Evolutionary conservation across 192 early-diverging fungal species (phyloP), one percentile per base, ranked within the genome.

Genomic region (Oehlia diaphana): DNA sequence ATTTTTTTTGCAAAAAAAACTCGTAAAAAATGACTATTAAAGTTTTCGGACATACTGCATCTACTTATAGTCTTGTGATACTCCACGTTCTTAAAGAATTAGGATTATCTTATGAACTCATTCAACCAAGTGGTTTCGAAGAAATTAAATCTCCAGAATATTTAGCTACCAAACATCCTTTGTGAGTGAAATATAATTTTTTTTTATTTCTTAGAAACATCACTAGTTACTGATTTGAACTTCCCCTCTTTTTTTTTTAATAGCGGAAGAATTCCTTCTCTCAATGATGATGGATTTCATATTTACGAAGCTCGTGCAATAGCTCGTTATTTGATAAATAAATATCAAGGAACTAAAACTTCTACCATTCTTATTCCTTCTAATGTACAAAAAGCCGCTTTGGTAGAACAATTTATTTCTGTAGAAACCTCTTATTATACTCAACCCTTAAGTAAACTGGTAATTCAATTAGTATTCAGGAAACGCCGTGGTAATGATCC

Each of bases 221-320:
- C 28, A 31, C 28, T 0, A 31, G 28, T 31, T 69, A 35, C 8
- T 69, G 16, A 37, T 7, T 33, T 26, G 2, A 69, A 7, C 33
- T 65, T 31, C 4, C 23, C n/a, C n/a, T n/a, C 10, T 19, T 37
- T 19, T 4, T 62, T 37, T 62, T 62, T 16, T 33, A 10, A 37
- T 6, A 75, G 73, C 61, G 86, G 86, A 50, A 66, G 80, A 66
- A 78, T 87, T 21, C 86, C 86, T n/a, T 80, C 82, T 33, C 79
- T 87, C 53, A 69, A 80, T 26, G 83, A 87, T 58, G 84, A 65
- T n/a, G 79, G 63, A 61, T 82, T 76, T 42, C 9, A 49, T 13
- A 47, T 87, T 9, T 84, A 65, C n/a, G 86, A 87, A 66, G 82
- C 84, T 9, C 84, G 79, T 50, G 84, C 86, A 9, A 87, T 87